phyloP scores from a whole-genome alignment of 177 flowering plant genomes.

The Vitis hybrid region DNA sequence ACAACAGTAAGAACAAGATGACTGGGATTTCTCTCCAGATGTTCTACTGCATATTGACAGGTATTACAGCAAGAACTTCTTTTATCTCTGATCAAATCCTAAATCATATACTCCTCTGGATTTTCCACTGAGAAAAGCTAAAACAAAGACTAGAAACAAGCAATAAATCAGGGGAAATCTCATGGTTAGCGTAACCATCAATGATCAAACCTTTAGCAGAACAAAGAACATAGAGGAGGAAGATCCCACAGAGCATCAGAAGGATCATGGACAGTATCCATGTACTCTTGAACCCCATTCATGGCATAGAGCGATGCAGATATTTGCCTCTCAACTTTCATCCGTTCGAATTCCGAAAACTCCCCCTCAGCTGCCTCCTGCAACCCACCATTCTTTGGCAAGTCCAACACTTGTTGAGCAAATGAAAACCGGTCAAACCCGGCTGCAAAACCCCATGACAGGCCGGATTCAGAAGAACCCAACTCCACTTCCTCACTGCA shows the following conservation, averaged over 20 bases:
- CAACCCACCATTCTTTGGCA: slow-evolving; percentile 28
- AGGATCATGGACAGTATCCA: slow-evolving; percentile 29
- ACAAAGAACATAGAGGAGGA: slow-evolving; percentile 33
- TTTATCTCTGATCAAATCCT: too few relatives aligned
- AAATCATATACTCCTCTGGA: background rate
- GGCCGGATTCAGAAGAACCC: slow-evolving; percentile 29
- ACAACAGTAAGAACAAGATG: too few relatives aligned
- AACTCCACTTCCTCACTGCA: slow-evolving; percentile 34
- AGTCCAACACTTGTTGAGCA: slow-evolving; percentile 37
- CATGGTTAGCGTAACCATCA: slow-evolving; percentile 7
- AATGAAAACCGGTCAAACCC: slow-evolving; percentile 31
- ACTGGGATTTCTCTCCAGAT: too few relatives aligned
- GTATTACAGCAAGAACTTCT: too few relatives aligned
- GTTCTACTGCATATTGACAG: too few relatives aligned
- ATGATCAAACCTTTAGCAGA: background rate
- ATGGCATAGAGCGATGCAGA: slow-evolving; percentile 43
- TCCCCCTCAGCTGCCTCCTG: slow-evolving; percentile 23
- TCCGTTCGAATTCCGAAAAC: slow-evolving; percentile 55
- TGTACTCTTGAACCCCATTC: slow-evolving; percentile 36
- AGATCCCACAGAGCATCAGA: slow-evolving; percentile 40
- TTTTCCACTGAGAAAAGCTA: background rate
- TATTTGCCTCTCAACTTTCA: slow-evolving; percentile 41
- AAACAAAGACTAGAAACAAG: background rate
- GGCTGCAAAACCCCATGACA: slow-evolving; percentile 36
- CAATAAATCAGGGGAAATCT: background rate